Evolutionary conservation across 768 basidiomycete genomes (phyloP).

Genomic region (Mycena olivaceomarginata): DNA sequence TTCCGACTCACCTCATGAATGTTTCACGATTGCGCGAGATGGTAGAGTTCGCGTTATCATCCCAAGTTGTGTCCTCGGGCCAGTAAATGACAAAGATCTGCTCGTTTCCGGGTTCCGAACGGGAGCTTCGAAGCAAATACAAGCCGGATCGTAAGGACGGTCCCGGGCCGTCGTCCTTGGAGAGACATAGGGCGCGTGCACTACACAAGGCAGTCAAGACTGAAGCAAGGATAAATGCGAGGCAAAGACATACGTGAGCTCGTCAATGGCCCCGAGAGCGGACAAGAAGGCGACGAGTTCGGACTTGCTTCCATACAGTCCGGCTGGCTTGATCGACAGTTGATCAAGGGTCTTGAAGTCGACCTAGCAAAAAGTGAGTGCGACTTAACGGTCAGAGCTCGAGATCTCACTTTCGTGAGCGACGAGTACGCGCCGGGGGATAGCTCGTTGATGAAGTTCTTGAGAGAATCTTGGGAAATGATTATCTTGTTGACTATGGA

Average conservation of each 20-base stretch:
- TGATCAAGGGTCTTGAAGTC: slow-evolving; percentile 72
- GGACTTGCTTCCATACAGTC: slow-evolving; percentile 73
- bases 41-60: slow-evolving; percentile 64
- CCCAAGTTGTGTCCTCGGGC: slow-evolving; percentile 78
- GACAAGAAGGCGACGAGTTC: slow-evolving; percentile 69
- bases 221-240: background rate
- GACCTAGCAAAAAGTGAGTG: slow-evolving; percentile 51
- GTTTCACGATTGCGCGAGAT: slow-evolving; percentile 72
- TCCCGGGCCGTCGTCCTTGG: slow-evolving; percentile 41
- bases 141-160: slow-evolving; percentile 69
- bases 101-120: slow-evolving; percentile 37
- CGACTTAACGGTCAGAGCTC: background rate
- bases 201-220: background rate
- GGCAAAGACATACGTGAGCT: slow-evolving; percentile 59
- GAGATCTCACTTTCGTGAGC: slow-evolving; percentile 60
- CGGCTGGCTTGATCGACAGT: slow-evolving; percentile 67
- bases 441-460: slow-evolving; percentile 67
- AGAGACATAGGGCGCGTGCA: slow-evolving; percentile 25
- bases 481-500: slow-evolving; percentile 75
- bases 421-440: slow-evolving; percentile 71
- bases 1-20: slow-evolving; percentile 70
- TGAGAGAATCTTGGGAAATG: slow-evolving; percentile 71
- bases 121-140: slow-evolving; percentile 60
- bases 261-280: slow-evolving; percentile 60
- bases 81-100: slow-evolving; percentile 72